phyloP scores from a whole-genome alignment of 495 filamentous ascomycete species.

The Melanomma pulvis-pyrius region DNA sequence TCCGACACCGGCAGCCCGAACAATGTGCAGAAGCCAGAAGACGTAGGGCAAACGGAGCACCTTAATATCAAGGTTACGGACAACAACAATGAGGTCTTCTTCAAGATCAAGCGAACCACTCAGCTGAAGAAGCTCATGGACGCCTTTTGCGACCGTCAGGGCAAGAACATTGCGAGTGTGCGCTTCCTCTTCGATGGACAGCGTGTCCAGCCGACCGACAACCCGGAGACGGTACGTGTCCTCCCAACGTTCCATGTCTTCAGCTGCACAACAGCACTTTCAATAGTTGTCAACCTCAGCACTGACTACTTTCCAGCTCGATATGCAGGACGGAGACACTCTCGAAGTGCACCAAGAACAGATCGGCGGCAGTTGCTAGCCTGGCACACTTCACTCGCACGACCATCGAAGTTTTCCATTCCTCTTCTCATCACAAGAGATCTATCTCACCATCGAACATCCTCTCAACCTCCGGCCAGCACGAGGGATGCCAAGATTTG shows the following conservation, averaged over 20 bases:
- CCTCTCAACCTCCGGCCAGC: neutral
- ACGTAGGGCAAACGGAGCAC: constrained; percentile 68
- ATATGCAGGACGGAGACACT: constrained; percentile 95
- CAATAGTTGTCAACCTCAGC: neutral
- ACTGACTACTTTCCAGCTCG: constrained; percentile 61
- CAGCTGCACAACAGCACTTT: neutral
- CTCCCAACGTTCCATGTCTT: neutral
- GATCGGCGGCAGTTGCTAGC: constrained; percentile 70
- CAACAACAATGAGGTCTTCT: constrained; percentile 99
- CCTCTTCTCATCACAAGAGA: neutral
- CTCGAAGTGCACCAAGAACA: constrained; percentile 99
- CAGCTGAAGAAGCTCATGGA: constrained; percentile 98
- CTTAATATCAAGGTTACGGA: constrained; percentile 99
- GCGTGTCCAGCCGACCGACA: constrained; percentile 85
- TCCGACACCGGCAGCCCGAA: constrained; percentile 49
- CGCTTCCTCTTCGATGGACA: constrained; percentile 96
- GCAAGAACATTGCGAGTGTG: constrained; percentile 80
- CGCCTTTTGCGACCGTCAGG: constrained; percentile 96
- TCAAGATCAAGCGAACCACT: constrained; percentile 99
- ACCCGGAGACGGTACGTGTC: constrained; percentile 81
- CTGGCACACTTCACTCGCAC: neutral
- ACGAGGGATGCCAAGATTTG: neutral
- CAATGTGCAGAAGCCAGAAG: constrained; percentile 58
- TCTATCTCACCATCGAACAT: neutral
- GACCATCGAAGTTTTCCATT: neutral